Percentiles rank a stretch among this genome's conserved stretches.
Evolutionary conservation across 2,329 filamentous ascomycete genomes (phyloP).

Genomic region (Fusarium globosum): DNA sequence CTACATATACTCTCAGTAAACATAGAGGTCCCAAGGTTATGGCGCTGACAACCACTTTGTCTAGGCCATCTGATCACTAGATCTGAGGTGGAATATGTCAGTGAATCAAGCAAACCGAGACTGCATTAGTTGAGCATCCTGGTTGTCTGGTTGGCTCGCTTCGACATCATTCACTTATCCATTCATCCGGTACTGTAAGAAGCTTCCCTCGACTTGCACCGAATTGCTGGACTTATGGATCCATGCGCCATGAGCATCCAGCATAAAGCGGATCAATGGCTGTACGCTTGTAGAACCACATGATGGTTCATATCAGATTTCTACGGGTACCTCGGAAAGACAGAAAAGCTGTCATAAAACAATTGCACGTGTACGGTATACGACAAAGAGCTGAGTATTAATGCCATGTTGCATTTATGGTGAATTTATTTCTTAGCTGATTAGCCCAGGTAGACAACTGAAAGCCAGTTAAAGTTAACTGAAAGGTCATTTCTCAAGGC

Average conservation of each 20-base stretch:
- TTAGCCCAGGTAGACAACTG: background rate
- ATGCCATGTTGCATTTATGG: background rate
- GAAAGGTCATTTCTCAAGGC: background rate
- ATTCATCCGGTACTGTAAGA: constrained; percentile 25
- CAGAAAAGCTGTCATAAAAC: background rate
- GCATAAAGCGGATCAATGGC: background rate
- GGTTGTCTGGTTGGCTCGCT: constrained; percentile 29
- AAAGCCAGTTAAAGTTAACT: background rate
- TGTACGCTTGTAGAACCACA: background rate
- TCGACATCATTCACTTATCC: constrained; percentile 19
- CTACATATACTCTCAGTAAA: background rate
- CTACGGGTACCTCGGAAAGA: background rate
- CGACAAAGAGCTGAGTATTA: background rate
- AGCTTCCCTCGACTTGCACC: background rate
- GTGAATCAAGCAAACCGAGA: background rate
- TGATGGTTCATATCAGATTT: background rate
- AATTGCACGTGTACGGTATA: background rate
- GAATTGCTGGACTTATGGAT: background rate
- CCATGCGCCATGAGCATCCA: background rate
- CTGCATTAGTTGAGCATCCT: background rate
- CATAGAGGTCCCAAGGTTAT: background rate
- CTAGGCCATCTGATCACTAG: background rate
- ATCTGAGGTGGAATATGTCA: constrained; percentile 13
- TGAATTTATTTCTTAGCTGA: background rate
- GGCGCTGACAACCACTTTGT: background rate